Evolutionary conservation across 2,329 filamentous ascomycete genomes (phyloP).

Genomic region (Bipolaris oryzae): DNA sequence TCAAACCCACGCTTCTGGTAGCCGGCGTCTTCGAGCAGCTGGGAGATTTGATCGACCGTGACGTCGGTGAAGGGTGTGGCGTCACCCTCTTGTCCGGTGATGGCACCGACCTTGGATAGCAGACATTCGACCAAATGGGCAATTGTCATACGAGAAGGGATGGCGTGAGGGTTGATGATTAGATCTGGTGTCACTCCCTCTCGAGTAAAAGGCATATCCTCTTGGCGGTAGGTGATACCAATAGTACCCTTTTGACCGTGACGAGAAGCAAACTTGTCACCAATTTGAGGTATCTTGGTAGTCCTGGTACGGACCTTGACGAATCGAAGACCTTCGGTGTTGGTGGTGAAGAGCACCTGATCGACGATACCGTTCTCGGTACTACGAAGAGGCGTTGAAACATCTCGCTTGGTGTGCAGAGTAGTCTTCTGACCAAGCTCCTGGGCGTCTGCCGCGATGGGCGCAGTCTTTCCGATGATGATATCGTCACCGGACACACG

Average conservation of each 20-base stretch:
- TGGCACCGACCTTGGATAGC: slow-evolving; percentile 90
- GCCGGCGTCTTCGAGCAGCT: slow-evolving; percentile 82
- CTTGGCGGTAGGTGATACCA: slow-evolving; percentile 95
- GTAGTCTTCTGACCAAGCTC: slow-evolving; percentile 92
- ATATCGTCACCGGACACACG: slow-evolving; percentile 97
- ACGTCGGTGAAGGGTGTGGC: slow-evolving; percentile 98
- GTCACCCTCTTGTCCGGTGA: slow-evolving; percentile 94
- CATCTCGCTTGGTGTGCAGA: slow-evolving; percentile 89
- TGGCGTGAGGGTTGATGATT: slow-evolving; percentile 99
- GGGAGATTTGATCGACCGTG: slow-evolving; percentile 91
- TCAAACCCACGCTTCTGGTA: slow-evolving; percentile 98
- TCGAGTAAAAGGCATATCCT: slow-evolving; percentile 97
- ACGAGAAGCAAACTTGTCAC: slow-evolving; percentile 98
- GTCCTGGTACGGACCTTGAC: slow-evolving; percentile 97
- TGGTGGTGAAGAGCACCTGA: slow-evolving; percentile 90
- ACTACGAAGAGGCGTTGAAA: slow-evolving; percentile 90
- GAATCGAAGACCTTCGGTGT: slow-evolving; percentile 90
- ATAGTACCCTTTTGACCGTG: slow-evolving; percentile 99
- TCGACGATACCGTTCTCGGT: slow-evolving; percentile 98
- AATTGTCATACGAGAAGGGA: slow-evolving; percentile 99
- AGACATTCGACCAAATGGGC: slow-evolving; percentile 99
- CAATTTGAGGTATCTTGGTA: slow-evolving; percentile 97
- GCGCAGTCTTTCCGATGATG: slow-evolving; percentile 98
- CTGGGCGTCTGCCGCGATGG: slow-evolving; percentile 88
- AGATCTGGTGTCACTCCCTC: slow-evolving; percentile 93